Base-by-base conservation (phyloP, 306 rosid genomes). In the Nissolia schottii region DNA sequence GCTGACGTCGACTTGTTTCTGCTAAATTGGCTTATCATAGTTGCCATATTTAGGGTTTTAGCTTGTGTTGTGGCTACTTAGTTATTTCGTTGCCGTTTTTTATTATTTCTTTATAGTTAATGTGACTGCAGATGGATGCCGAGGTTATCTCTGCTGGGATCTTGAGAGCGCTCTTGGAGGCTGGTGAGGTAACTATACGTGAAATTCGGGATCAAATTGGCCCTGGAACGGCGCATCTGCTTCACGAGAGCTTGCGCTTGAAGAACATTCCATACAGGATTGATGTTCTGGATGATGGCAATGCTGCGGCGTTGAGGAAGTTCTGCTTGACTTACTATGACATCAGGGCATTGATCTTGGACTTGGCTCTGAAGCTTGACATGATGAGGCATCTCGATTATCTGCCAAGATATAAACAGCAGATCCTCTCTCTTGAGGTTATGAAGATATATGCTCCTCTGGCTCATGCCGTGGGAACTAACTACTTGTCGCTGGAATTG, bases 81-180 rank as follows among this genome's bases (percentile, higher is more conserved):
- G 31, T 16, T 43, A 35, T 64, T 76, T 76, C 74, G 29, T 60
- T 70, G 59, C 62, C 3, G 54, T 72, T 83, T 65, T 72, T 83
- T 65, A 73, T 80, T 67, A 79, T 80, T 77, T 67, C 23, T 65
- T 68, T 82, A 77, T 82, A 76, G 85, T 55, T 43, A 65, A 53
- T 70, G 55, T 76, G 71, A 55, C 51, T 79, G 75, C 81, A 89
- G 90, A 91, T 89, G 97, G 98, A 94, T 74, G 98, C 96, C 0
- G 98, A 91, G 72, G 96, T 91, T 40, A 91, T 94, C 70, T 89
- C 96, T 4, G 91, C 96, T 48, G 95, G 90, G 63, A 82, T 94
- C 59, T 82, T 94, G 54, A 81, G 89, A 49, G 88, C 85, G 56
- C 90, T 79, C 31, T 53, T 87, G 80, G 93, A 82, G 53, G 84